phyloP scores from a whole-genome alignment of 257 asterid species.

The Lithospermum erythrorhizon region DNA sequence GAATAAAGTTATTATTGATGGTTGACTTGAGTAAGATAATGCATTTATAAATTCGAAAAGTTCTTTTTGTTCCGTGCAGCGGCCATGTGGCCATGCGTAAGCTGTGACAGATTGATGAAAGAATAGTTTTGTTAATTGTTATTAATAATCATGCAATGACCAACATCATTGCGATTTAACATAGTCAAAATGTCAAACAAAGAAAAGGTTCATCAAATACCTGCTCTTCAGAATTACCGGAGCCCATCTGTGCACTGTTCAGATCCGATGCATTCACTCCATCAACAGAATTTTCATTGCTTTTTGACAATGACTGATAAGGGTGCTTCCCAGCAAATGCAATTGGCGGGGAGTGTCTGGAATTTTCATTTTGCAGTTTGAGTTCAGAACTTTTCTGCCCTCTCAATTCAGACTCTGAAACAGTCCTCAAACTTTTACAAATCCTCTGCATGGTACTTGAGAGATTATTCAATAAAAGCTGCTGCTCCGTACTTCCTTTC shows the following conservation, averaged over 20 bases:
- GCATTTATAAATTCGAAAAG: too few relatives aligned
- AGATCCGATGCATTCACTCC: slow-evolving; percentile 24
- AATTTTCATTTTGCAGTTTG: slow-evolving; percentile 23
- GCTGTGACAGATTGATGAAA: too few relatives aligned
- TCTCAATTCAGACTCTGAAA: slow-evolving; percentile 19
- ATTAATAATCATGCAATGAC: too few relatives aligned
- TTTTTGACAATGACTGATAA: slow-evolving; percentile 29
- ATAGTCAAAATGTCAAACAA: not conserved
- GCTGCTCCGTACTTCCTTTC: slow-evolving; percentile 66
- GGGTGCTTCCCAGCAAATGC: slow-evolving; percentile 30
- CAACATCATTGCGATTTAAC: not conserved
- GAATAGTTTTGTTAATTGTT: too few relatives aligned
- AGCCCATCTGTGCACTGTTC: slow-evolving; percentile 16
- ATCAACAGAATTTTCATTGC: slow-evolving; percentile 20
- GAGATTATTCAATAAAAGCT: slow-evolving; percentile 69
- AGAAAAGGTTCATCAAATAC: slow-evolving; percentile 17
- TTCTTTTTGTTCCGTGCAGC: too few relatives aligned
- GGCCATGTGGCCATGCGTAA: too few relatives aligned
- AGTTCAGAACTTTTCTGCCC: slow-evolving; percentile 16
- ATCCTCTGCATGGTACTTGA: slow-evolving; percentile 85
- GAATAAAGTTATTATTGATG: too few relatives aligned
- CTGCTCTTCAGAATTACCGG: slow-evolving; percentile 27
- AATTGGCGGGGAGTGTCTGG: slow-evolving; percentile 17
- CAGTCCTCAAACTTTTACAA: slow-evolving; percentile 75
- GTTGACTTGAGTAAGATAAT: too few relatives aligned